Evolutionary conservation across 805 yeast species (phyloP).

Genomic region (Kuraishia ogatae): DNA sequence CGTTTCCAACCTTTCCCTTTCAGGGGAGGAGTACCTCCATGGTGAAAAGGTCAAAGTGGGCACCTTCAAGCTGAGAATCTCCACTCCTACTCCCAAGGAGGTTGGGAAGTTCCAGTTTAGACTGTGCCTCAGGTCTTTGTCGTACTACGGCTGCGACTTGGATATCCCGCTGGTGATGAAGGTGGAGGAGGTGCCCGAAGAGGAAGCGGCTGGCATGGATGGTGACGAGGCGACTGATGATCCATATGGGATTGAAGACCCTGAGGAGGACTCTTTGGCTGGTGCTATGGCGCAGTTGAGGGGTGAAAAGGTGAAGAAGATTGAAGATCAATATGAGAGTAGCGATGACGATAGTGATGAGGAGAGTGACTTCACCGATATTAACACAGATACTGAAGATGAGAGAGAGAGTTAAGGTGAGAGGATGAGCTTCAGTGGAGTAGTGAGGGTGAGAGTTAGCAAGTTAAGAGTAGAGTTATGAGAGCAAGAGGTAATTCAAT

Average conservation of each 20-base stretch:
- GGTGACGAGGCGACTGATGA: slow-evolving; percentile 18
- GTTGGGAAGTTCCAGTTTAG: slow-evolving; percentile 62
- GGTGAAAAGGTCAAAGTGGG: slow-evolving; percentile 44
- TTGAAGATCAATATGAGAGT: slow-evolving; percentile 25
- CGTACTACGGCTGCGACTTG: slow-evolving; percentile 77
- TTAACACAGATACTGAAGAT: slow-evolving; percentile 58
- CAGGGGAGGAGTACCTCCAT: slow-evolving; percentile 39
- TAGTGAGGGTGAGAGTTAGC: background rate
- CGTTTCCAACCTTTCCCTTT: slow-evolving; percentile 43
- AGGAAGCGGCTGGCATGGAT: slow-evolving; percentile 20
- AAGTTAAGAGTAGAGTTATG: no score
- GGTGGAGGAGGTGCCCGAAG: slow-evolving; percentile 55
- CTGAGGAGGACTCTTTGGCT: slow-evolving; percentile 68
- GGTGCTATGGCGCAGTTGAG: slow-evolving; percentile 66
- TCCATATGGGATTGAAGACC: slow-evolving; percentile 53
- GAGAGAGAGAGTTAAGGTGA: no score
- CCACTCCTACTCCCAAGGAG: slow-evolving; percentile 71
- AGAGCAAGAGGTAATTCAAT: no score
- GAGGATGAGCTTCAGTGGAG: no score
- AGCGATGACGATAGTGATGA: slow-evolving; percentile 17
- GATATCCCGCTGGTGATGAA: slow-evolving; percentile 62
- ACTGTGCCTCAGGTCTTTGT: slow-evolving; percentile 58
- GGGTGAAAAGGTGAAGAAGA: slow-evolving; percentile 47
- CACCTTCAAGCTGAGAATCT: slow-evolving; percentile 66
- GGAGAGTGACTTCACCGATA: slow-evolving; percentile 34